Conservation (phyloP, 768 basidiomycete species). For the Serendipita sp. region DNA sequence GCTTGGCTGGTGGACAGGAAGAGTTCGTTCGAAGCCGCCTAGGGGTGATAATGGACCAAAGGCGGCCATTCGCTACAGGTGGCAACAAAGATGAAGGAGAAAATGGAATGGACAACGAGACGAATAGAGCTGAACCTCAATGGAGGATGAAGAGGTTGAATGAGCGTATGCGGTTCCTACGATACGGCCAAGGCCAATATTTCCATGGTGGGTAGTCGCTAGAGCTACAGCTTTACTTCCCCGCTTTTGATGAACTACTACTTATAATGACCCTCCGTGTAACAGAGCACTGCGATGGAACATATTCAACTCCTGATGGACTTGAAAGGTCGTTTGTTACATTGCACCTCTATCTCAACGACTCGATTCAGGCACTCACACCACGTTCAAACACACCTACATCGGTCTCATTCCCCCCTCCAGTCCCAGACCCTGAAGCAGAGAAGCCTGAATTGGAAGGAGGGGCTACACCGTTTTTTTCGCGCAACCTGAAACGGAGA, state of each 20-base stretch:
- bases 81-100: not conserved
- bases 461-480: constrained; percentile 5
- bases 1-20: not conserved
- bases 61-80: not conserved
- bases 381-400: not conserved
- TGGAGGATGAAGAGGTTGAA: constrained; percentile 5
- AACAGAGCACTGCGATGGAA: constrained; percentile 8
- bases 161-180: constrained; percentile 8
- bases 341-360: constrained; percentile 7
- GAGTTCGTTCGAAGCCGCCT: not conserved
- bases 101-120: too few species aligned
- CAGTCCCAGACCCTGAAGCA: not conserved
- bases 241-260: not conserved
- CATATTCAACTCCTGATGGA: not conserved
- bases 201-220: not conserved
- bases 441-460: not conserved
- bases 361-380: constrained; percentile 3
- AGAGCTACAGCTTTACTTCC: not conserved
- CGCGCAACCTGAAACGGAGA: not conserved
- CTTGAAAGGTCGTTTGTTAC: constrained; percentile 5
- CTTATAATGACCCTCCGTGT: not conserved
- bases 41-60: not conserved
- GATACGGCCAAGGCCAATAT: constrained; percentile 5
- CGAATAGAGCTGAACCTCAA: not conserved
- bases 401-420: not conserved